phyloP scores from a whole-genome alignment of 2,329 filamentous ascomycete genomes.

The Fusarium dlaminii region DNA sequence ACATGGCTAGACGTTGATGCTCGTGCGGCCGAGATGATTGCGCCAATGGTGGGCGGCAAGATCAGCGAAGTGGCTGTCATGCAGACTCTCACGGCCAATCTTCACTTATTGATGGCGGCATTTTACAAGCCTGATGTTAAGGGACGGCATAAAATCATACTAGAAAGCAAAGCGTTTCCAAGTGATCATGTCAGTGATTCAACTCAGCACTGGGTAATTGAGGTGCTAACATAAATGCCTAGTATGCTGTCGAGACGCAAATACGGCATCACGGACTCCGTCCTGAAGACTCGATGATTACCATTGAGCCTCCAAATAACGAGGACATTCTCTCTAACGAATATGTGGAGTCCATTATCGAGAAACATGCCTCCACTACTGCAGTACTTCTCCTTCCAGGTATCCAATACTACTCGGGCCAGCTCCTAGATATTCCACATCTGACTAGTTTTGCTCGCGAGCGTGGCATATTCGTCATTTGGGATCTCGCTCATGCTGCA shows the following conservation, averaged over 20 bases:
- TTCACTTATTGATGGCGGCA: slow-evolving; percentile 82
- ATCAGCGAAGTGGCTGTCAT: slow-evolving; percentile 80
- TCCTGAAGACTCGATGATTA: slow-evolving; percentile 72
- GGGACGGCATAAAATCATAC: slow-evolving; percentile 74
- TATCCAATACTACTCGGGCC: slow-evolving; percentile 87
- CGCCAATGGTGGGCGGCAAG: slow-evolving; percentile 73
- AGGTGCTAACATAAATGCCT: slow-evolving; percentile 4
- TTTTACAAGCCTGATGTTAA: slow-evolving; percentile 75
- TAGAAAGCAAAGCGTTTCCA: slow-evolving; percentile 86
- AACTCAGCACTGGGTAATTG: background rate
- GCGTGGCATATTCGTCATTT: slow-evolving; percentile 75
- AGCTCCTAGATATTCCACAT: slow-evolving; percentile 78
- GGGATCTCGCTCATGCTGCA: slow-evolving; percentile 84
- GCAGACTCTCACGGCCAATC: slow-evolving; percentile 81
- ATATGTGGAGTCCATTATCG: slow-evolving; percentile 76
- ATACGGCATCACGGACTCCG: slow-evolving; percentile 73
- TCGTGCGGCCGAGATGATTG: slow-evolving; percentile 73
- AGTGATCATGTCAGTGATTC: slow-evolving; percentile 72
- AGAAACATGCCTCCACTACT: slow-evolving; percentile 72
- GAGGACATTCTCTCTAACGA: slow-evolving; percentile 69
- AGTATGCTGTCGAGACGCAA: slow-evolving; percentile 84
- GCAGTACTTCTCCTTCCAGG: slow-evolving; percentile 81
- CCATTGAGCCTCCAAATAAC: slow-evolving; percentile 66
- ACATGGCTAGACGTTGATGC: slow-evolving; percentile 80
- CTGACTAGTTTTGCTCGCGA: slow-evolving; percentile 79